Evolutionary conservation across 1,284 basidiomycete species (phyloP), one percentile per base, ranked within the genome.

Genomic region (Chondrostereum purpureum): DNA sequence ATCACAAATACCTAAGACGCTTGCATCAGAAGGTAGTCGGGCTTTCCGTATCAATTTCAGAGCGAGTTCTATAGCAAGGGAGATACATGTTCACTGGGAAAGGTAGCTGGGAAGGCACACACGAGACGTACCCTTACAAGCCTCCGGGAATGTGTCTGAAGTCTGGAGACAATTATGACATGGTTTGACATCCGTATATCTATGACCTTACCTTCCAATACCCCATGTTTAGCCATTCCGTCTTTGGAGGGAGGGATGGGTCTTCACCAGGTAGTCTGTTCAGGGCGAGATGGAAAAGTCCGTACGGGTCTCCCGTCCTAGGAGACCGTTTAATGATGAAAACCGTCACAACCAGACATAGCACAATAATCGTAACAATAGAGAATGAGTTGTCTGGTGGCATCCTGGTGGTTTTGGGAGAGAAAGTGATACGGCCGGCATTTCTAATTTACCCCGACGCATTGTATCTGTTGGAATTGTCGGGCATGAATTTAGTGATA

Each of bases 161-260:
- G 39, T 75, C 59, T 77, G 80, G 48, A 5, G 17, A 4, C 8
- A 39, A 1, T 34, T 2, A 3, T n/a, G 33, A 22, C 44, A 27
- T 11, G 17, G 10, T 18, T 20, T 18, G 14, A 11, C n/a, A n/a
- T n/a, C n/a, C n/a, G 6, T 19, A 34, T 8, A 18, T 10, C 2
- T n/a, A 21, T 13, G 13, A 35, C 33, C 60, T 39, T 35, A 78
- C 78, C 69, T 73, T 72, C 80, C 79, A 82, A 50, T 69, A 78
- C 3, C 79, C 80, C 75, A 82, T 80, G 57, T 83, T 83, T 24
- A 83, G 59, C 81, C 80, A 83, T 61, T 83, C 78, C 1, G 78
- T 80, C 31, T 54, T 55, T n/a, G 73, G 77, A 16, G 51, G 50
- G n/a, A 46, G 40, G 16, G 47, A 46, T 5, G 54, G 42, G 21